Conservation (phyloP, 2,329 filamentous ascomycete genomes). For the Microsporum ferrugineum region DNA sequence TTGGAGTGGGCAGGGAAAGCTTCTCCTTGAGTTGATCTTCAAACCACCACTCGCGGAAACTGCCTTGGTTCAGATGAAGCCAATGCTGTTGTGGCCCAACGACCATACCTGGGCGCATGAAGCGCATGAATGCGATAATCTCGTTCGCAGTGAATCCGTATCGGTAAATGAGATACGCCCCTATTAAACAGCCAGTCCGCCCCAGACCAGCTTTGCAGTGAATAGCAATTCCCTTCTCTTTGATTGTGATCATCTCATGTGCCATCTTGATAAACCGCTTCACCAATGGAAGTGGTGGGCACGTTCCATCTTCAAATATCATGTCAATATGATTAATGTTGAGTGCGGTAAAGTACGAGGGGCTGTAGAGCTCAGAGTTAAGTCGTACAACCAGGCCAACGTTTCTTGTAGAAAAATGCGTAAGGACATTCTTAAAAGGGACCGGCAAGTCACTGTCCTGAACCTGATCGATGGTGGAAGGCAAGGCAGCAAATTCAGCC, state of each 20-base stretch:
- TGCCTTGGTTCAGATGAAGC: conserved; percentile 92
- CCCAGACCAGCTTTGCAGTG: conserved; percentile 98
- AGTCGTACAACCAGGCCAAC: conserved; percentile 89
- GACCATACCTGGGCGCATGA: conserved; percentile 98
- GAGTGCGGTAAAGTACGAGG: conserved; percentile 91
- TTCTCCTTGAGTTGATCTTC: conserved; percentile 71
- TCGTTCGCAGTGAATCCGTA: conserved; percentile 97
- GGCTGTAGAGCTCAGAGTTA: conserved; percentile 91
- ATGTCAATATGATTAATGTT: conserved; percentile 96
- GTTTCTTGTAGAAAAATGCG: conserved; percentile 75
- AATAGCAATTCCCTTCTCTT: conserved; percentile 87
- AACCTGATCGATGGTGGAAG: conserved; percentile 63
- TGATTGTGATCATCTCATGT: conserved; percentile 83
- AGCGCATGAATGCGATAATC: conserved; percentile 95
- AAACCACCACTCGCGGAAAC: conserved; percentile 97
- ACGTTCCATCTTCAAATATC: conserved; percentile 99
- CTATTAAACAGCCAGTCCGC: conserved; percentile 89
- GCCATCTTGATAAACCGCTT: conserved; percentile 90
- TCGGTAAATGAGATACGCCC: conserved; percentile 93
- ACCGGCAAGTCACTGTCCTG: conserved; percentile 59
- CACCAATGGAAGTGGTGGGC: conserved; percentile 77
- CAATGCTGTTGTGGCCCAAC: conserved; percentile 98
- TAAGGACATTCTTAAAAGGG: conserved; percentile 91
- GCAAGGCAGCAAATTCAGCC: conserved; percentile 61
- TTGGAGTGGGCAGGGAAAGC: conserved; percentile 46